Evolutionary conservation across 1,139 yeast genomes (phyloP).

Genomic region (Taphrina flavorubra): DNA sequence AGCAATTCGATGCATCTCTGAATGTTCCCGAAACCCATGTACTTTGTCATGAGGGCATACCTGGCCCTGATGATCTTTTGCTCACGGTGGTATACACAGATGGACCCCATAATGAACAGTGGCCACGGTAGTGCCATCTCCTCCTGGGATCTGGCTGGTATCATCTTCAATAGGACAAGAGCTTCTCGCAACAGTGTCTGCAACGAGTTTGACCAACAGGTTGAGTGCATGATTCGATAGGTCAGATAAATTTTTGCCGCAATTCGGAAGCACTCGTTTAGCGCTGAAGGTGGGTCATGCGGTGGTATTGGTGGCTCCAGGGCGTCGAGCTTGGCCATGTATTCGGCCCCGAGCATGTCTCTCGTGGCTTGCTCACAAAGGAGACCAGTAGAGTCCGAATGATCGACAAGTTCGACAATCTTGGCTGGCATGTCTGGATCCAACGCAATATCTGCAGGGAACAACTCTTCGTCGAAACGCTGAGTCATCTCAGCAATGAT

Average conservation of each 20-base stretch:
- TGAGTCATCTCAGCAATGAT: slow-evolving; percentile 39
- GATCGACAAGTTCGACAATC: slow-evolving; percentile 20
- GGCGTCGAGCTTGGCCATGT: slow-evolving; percentile 34
- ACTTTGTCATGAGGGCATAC: slow-evolving; percentile 23
- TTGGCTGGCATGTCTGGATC: slow-evolving; percentile 1
- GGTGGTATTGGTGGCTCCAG: slow-evolving; percentile 16
- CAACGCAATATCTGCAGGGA: background rate
- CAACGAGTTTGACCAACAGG: slow-evolving; percentile 25
- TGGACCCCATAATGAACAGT: slow-evolving; percentile 34
- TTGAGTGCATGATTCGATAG: slow-evolving; percentile 32
- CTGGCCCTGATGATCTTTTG: slow-evolving; percentile 30
- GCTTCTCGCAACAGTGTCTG: slow-evolving; percentile 22
- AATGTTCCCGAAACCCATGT: slow-evolving; percentile 38
- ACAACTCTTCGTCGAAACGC: slow-evolving; percentile 27
- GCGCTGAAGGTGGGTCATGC: slow-evolving; percentile 18
- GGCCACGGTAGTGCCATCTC: slow-evolving; percentile 39
- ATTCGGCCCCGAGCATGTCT: slow-evolving; percentile 22
- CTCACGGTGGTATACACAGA: slow-evolving; percentile 22
- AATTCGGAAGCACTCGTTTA: slow-evolving; percentile 29
- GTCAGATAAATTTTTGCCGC: slow-evolving; percentile 37
- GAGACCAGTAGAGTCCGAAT: background rate
- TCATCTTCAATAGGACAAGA: slow-evolving; percentile 17
- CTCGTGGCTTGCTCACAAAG: slow-evolving; percentile 1
- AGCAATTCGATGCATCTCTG: slow-evolving; percentile 32
- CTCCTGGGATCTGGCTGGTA: slow-evolving; percentile 30